Base-by-base conservation (phyloP, 1,284 basidiomycete genomes). In the Sparassis latifolia region DNA sequence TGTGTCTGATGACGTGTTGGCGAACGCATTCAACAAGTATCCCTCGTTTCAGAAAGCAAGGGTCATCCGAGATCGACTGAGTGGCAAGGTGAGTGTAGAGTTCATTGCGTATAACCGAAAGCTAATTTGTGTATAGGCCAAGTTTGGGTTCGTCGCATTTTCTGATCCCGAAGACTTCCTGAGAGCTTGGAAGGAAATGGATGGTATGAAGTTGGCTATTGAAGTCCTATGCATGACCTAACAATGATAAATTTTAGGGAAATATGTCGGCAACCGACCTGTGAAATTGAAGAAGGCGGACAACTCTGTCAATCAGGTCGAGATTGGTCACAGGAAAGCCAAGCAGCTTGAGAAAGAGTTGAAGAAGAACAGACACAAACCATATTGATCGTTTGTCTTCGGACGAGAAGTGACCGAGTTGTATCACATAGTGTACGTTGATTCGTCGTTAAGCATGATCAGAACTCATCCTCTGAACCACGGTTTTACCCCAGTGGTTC, bases 171-270 rank as follows among this genome's bases (percentile, higher is more conserved):
- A 99, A 71, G 97, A 99, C 67, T 99, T 98, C 67, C 69, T 99
- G 52, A 93, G 84, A 61, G 97, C 97, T 5, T 99, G 97, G 97
- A 99, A 99, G 66, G 93, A 99, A 69, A 98, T 98, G 93, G 92
- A 99, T 68, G 96, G 95, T 89, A 61, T 9, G 37, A 28, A 20
- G 33, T 39, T 50, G 3, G 39, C 10, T 32, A 43, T 48, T 32
- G 39, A 49, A 20, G 20, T 45, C 5, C 46, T 35, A 48, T 30
- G n/a, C 29, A 28, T 9, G 40, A 32, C 45, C 38, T 50, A 51
- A 28, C 47, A 54, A 39, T 48, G 42, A 46, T 30, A 42, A 40
- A 57, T 5, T 54, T 27, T 58, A 95, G 93, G 93, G 58, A 97
- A 97, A 74, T 97, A 97, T 68, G 93, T 98, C 48, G 94, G 94